Conservation (phyloP, 331 rosid genomes). For the Cydonia oblonga region DNA sequence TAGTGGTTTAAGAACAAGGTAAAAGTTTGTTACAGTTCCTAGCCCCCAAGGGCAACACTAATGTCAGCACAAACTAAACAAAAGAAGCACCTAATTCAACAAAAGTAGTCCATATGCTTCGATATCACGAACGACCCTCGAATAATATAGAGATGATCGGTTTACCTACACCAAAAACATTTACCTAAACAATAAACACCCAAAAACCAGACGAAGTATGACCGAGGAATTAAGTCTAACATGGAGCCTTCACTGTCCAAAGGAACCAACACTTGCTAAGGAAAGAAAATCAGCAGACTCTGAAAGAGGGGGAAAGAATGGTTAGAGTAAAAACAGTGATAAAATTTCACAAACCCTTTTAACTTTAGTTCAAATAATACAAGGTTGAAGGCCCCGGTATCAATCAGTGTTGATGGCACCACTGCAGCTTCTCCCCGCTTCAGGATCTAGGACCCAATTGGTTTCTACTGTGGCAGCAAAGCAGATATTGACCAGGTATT, state of each 20-base stretch:
- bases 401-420: slow-evolving; percentile 24
- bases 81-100: not conserved
- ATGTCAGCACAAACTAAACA: not conserved
- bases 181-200: slow-evolving; percentile 3
- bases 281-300: slow-evolving; percentile 21
- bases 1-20: not conserved
- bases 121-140: not conserved
- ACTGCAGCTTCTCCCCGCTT: slow-evolving; percentile 10
- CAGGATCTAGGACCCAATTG: slow-evolving; percentile 6
- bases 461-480: slow-evolving; percentile 9
- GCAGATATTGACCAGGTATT: slow-evolving; percentile 3
- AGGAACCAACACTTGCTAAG: slow-evolving; percentile 10
- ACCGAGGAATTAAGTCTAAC: not conserved
- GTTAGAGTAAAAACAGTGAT: slow-evolving; percentile 21
- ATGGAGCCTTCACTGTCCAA: slow-evolving; percentile 12
- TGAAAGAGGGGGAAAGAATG: slow-evolving; percentile 24
- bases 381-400: slow-evolving; percentile 26
- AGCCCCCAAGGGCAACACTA: not conserved
- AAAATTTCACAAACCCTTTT: slow-evolving; percentile 20
- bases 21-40: not conserved
- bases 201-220: slow-evolving; percentile 1
- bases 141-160: slow-evolving; percentile 6
- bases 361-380: slow-evolving; percentile 24
- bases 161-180: slow-evolving; percentile 1
- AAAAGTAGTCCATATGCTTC: slow-evolving; percentile 1